Conservation (phyloP, 371 early-diverging fungal species). For the Lichtheimia ramosa region DNA sequence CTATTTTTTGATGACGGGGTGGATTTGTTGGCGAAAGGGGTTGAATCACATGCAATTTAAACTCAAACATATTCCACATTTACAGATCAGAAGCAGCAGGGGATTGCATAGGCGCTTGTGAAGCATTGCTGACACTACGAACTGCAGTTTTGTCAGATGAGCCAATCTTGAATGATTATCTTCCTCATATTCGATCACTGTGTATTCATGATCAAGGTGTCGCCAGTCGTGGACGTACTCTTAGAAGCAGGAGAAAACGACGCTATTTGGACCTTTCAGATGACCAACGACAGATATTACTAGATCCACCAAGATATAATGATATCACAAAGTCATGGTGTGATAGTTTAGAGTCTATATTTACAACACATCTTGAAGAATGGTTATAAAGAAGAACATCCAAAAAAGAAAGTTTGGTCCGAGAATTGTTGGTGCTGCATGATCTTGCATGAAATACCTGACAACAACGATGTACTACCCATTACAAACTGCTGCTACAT, state of each 20-base stretch:
- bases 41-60: no score
- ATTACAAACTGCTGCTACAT: no score
- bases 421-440: no score
- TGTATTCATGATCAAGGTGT: slow-evolving; percentile 20
- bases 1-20: background rate
- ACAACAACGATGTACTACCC: no score
- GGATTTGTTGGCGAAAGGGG: no score
- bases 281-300: background rate
- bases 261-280: slow-evolving; percentile 2
- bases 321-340: slow-evolving; percentile 6
- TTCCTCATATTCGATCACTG: slow-evolving; percentile 12
- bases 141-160: background rate
- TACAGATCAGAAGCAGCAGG: background rate
- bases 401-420: no score
- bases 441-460: no score
- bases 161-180: slow-evolving; percentile 6
- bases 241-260: slow-evolving; percentile 4
- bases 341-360: background rate
- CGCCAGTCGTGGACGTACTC: slow-evolving; percentile 5
- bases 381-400: no score
- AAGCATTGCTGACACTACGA: slow-evolving; percentile 4
- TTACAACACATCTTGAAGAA: no score
- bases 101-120: slow-evolving; percentile 1
- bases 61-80: background rate
- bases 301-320: background rate